Conservation (phyloP, 2,329 filamentous ascomycete genomes). For the Aureobasidium sp. region DNA sequence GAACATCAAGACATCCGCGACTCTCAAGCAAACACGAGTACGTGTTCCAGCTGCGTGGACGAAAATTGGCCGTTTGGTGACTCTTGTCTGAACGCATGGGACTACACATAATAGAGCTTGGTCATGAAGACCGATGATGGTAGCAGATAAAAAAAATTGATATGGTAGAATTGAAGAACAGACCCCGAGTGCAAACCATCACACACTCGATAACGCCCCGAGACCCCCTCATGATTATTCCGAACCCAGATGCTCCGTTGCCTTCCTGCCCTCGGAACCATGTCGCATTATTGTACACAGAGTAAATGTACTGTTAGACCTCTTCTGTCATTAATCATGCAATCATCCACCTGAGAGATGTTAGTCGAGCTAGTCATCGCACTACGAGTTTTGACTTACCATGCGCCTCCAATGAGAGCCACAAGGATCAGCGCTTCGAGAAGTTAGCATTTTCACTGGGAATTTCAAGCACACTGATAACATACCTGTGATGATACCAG, state of each 20-base stretch:
- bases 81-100: background rate
- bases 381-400: slow-evolving; percentile 14
- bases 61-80: background rate
- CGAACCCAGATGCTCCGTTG: background rate
- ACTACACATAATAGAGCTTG: background rate
- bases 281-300: slow-evolving; percentile 6
- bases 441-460: background rate
- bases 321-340: background rate
- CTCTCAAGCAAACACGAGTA: background rate
- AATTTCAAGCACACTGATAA: background rate
- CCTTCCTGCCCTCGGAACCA: background rate
- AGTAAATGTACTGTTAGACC: background rate
- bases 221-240: background rate
- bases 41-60: background rate
- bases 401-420: slow-evolving; percentile 47
- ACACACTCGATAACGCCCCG: background rate
- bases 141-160: background rate
- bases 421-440: slow-evolving; percentile 44
- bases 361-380: background rate
- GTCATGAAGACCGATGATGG: background rate
- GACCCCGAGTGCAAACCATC: background rate
- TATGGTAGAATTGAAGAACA: background rate
- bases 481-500: slow-evolving; percentile 53
- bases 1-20: background rate
- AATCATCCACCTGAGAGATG: slow-evolving; percentile 8